Evolutionary conservation across 73 alveolate species (phyloP).

Genomic region (Paramecium caudatum): DNA sequence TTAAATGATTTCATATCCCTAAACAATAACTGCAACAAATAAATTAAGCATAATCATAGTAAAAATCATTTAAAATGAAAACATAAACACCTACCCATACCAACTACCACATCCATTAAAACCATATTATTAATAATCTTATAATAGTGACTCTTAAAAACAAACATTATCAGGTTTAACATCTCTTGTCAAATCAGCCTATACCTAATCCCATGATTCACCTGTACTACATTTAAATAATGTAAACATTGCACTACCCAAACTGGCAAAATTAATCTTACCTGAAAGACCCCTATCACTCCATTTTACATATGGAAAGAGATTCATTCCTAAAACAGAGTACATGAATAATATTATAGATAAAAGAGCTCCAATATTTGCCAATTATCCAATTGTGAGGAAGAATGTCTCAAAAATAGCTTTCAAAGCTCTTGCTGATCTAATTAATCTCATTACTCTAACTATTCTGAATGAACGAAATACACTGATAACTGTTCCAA

Average conservation of each 20-base stretch:
- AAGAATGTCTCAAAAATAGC: constrained; percentile 79
- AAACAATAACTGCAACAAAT: constrained; percentile 54
- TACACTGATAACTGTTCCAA: constrained; percentile 65
- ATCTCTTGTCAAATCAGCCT: constrained; percentile 55
- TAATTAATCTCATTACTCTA: constrained; percentile 78
- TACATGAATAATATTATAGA: constrained; percentile 76
- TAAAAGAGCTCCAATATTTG: constrained; percentile 79
- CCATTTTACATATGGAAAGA: constrained; percentile 63
- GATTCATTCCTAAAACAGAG: constrained; percentile 68
- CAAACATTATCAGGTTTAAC: constrained; percentile 60
- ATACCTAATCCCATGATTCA: constrained; percentile 68
- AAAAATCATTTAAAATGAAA: constrained; percentile 50
- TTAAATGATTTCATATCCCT: constrained; percentile 20
- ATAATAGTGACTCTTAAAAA: neutral
- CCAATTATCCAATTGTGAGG: constrained; percentile 78
- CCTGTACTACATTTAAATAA: constrained; percentile 65
- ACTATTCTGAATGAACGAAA: constrained; percentile 76
- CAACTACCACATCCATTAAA: constrained; percentile 73
- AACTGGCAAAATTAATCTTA: neutral
- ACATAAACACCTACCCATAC: constrained; percentile 42
- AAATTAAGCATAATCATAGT: constrained; percentile 66
- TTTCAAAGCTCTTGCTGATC: constrained; percentile 70
- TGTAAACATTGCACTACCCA: constrained; percentile 50
- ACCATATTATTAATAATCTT: constrained; percentile 52
- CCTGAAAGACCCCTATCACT: neutral